phyloP scores from a whole-genome alignment of 805 yeast species.

The Saccharomycodes ludwigii region DNA sequence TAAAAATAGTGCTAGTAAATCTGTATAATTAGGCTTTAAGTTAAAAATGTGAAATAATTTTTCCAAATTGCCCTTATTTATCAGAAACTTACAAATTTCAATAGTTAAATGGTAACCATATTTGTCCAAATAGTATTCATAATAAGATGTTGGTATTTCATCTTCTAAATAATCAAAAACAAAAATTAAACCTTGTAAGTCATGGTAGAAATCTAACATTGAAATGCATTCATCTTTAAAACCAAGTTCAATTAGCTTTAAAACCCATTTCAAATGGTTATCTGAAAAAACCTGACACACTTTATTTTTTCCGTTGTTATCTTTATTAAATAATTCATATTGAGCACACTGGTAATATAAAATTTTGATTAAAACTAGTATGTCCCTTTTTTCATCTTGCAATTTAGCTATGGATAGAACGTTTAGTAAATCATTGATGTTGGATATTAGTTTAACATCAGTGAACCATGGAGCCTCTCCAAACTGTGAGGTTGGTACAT shows the following conservation, averaged over 20 bases:
- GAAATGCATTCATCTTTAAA: conserved; percentile 41
- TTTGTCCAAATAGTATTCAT: conserved; percentile 40
- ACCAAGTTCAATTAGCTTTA: conserved; percentile 37
- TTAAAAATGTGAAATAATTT: conserved; percentile 41
- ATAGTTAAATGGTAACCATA: conserved; percentile 62
- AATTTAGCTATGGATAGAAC: conserved; percentile 10
- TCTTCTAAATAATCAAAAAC: conserved; percentile 26
- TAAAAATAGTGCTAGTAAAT: conserved; percentile 41
- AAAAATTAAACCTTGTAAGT: conserved; percentile 51
- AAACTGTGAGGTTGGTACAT: conserved; percentile 15
- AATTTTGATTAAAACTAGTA: conserved; percentile 28
- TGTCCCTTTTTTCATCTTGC: conserved; percentile 10
- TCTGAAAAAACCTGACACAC: conserved; percentile 20
- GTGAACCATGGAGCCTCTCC: conserved; percentile 35
- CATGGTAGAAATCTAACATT: conserved; percentile 55
- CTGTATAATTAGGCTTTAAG: conserved; percentile 30
- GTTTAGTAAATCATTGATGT: conserved; percentile 30
- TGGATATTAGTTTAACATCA: conserved; percentile 26
- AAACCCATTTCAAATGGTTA: conserved; percentile 41
- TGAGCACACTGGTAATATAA: conserved; percentile 29
- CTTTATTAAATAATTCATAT: conserved; percentile 13
- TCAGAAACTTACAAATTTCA: conserved; percentile 46
- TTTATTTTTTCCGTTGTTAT: conserved; percentile 14
- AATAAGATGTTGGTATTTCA: conserved; percentile 33
- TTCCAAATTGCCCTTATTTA: conserved; percentile 38